Percentiles rank a stretch among this genome's conserved stretches.
Conservation (phyloP, 306 rosid species). For the Sophora flavescens region DNA sequence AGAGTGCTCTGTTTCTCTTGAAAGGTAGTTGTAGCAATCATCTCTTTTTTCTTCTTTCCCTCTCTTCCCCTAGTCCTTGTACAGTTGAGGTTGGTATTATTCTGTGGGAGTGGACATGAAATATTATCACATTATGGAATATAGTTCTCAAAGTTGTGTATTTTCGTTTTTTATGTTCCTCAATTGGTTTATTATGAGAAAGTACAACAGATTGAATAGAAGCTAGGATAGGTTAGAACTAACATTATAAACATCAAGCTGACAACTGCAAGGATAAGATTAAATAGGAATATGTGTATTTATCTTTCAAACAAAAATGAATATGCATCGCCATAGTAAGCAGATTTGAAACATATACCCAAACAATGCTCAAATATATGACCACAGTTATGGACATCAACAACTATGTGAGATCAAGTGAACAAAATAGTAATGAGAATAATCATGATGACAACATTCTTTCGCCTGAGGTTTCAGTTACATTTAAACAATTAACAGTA, state of each 20-base stretch:
- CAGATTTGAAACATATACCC: not conserved
- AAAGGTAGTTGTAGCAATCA: constrained; percentile 76
- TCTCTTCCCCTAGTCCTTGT: constrained; percentile 56
- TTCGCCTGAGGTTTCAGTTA: not conserved
- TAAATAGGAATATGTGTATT: constrained; percentile 3
- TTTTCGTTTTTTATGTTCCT: constrained; percentile 40
- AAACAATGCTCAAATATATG: constrained; percentile 30
- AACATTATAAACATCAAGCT: constrained; percentile 27
- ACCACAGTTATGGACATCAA: constrained; percentile 8
- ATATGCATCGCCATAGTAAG: not conserved
- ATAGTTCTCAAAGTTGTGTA: constrained; percentile 56
- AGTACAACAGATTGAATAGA: constrained; percentile 31
- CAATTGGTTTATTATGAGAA: not conserved
- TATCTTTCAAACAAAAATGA: constrained; percentile 27
- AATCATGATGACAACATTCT: not conserved
- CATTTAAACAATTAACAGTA: not conserved
- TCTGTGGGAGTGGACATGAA: constrained; percentile 67
- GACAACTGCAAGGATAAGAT: constrained; percentile 16
- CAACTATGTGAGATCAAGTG: constrained; percentile 17
- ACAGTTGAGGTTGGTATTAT: constrained; percentile 65
- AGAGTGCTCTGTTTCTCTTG: constrained; percentile 72
- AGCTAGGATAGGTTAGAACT: constrained; percentile 15
- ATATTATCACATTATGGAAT: constrained; percentile 60
- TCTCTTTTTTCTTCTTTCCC: constrained; percentile 45
- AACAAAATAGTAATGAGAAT: constrained; percentile 27